Evolutionary conservation across 495 filamentous ascomycete species (phyloP).

Genomic region (Xylaria flabelliformis): DNA sequence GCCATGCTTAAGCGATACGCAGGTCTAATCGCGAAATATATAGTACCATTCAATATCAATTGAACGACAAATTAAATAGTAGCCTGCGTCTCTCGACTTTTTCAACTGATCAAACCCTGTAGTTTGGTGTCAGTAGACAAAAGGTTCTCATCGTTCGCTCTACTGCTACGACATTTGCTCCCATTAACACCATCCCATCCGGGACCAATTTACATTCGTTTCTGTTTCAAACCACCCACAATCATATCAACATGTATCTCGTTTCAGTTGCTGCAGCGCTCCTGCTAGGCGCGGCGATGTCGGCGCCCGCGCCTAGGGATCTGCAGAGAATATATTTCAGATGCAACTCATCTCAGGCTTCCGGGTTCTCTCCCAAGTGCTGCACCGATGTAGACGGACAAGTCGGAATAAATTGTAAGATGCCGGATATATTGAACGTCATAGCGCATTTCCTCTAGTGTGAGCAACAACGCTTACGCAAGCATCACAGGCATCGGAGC

Average conservation of each 20-base stretch:
- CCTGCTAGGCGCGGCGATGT: constrained; percentile 29
- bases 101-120: neutral
- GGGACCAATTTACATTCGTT: neutral
- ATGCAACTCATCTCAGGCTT: constrained; percentile 31
- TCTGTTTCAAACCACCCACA: neutral
- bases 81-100: neutral
- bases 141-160: neutral
- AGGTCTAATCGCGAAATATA: neutral
- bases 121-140: neutral
- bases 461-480: neutral
- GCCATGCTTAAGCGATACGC: constrained; percentile 12
- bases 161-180: neutral
- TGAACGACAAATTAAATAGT: neutral
- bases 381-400: constrained; percentile 41
- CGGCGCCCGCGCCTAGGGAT: constrained; percentile 21
- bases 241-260: constrained; percentile 21
- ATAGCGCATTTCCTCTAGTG: too few relatives aligned
- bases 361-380: constrained; percentile 37
- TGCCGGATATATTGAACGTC: too few relatives aligned
- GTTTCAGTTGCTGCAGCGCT: constrained; percentile 17
- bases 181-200: neutral
- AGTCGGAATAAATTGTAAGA: constrained; percentile 40
- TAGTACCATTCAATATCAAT: neutral
- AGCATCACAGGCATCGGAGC: constrained; percentile 33
- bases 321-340: constrained; percentile 32